Percentiles rank a stretch among this genome's conserved stretches.
Conservation (phyloP, 805 yeast species). For the Sugiyamaella qingdaonensis region DNA sequence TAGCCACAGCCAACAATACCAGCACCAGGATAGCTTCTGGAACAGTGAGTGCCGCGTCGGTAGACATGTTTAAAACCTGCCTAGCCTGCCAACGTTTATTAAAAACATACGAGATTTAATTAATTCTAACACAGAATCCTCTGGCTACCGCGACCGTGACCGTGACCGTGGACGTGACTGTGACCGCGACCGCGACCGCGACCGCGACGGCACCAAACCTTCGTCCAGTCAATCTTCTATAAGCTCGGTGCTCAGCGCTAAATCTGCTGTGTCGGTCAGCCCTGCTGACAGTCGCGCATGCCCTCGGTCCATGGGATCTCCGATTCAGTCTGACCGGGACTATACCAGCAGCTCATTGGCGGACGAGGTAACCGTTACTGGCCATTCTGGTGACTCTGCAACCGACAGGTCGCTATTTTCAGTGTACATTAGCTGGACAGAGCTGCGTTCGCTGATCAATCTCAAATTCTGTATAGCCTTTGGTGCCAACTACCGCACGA, state of each 20-base stretch:
- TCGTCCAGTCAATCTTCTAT: not conserved
- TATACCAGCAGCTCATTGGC: not conserved
- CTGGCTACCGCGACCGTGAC: too few species aligned
- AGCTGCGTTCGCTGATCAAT: not conserved
- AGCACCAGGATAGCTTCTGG: too few species aligned
- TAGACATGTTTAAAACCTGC: too few species aligned
- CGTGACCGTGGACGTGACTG: too few species aligned
- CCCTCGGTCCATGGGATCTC: not conserved
- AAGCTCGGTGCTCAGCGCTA: not conserved
- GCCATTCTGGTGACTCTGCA: slow-evolving; percentile 15
- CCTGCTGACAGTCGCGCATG: not conserved
- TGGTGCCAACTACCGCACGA: slow-evolving; percentile 10
- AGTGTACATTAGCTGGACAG: slow-evolving; percentile 60
- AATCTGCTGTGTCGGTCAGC: not conserved
- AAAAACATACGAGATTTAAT: too few species aligned
- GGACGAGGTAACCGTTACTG: slow-evolving; percentile 8
- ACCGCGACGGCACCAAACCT: too few species aligned
- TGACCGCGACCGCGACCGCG: too few species aligned
- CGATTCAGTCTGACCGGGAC: not conserved
- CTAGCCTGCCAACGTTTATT: too few species aligned
- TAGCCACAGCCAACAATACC: too few species aligned
- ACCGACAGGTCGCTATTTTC: slow-evolving; percentile 12
- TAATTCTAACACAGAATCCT: too few species aligned
- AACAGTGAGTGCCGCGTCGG: too few species aligned
- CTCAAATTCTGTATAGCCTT: slow-evolving; percentile 11